Percentiles rank a stretch among this genome's conserved stretches.
These are phyloP conservation scores for Eremothecium gossypii DNA, from an alignment of 1,139 yeast species.

Conservation along the genomic window DNA sequence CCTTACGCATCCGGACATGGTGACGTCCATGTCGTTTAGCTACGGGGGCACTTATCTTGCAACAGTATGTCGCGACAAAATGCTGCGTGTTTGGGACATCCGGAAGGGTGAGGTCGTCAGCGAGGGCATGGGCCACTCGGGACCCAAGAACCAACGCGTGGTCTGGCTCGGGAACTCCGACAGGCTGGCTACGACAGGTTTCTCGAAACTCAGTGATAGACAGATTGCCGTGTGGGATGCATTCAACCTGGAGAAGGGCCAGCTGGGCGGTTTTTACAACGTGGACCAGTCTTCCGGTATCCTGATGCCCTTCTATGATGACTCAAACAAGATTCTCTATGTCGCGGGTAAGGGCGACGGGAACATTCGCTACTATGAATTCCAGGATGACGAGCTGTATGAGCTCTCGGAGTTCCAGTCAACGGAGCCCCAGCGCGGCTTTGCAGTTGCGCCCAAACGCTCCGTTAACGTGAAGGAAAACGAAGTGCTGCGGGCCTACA, in stretches of 20 bases:
- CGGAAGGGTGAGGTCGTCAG: slow-evolving; percentile 62
- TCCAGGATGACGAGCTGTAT: slow-evolving; percentile 67
- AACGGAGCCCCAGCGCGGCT: slow-evolving; percentile 91
- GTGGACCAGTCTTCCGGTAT: slow-evolving; percentile 91
- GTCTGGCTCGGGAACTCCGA: slow-evolving; percentile 85
- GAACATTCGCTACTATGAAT: slow-evolving; percentile 87
- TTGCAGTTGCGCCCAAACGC: slow-evolving; percentile 80
- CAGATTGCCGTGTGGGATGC: slow-evolving; percentile 93
- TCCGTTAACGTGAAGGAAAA: slow-evolving; percentile 70
- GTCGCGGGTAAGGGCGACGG: slow-evolving; percentile 98
- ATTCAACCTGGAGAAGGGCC: slow-evolving; percentile 62
- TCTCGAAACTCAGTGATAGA: slow-evolving; percentile 85
- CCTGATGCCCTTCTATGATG: slow-evolving; percentile 82
- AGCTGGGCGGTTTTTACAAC: slow-evolving; percentile 77
- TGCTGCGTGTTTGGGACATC: slow-evolving; percentile 83
- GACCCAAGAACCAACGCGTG: slow-evolving; percentile 84
- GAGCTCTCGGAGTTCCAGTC: slow-evolving; percentile 83
- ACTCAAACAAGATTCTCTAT: slow-evolving; percentile 67
- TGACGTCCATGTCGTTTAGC: slow-evolving; percentile 83
- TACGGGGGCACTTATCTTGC: slow-evolving; percentile 81
- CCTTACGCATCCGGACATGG: slow-evolving; percentile 78
- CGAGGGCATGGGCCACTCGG: slow-evolving; percentile 86
- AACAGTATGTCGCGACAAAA: slow-evolving; percentile 88
- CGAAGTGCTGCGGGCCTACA: slow-evolving; percentile 72
- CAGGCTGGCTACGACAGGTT: slow-evolving; percentile 90